A percentile compares a stretch with the other conserved stretches of the same genome.
Evolutionary conservation across 2,329 filamentous ascomycete species (phyloP).

Genomic region (Aspergillus uvarum): DNA sequence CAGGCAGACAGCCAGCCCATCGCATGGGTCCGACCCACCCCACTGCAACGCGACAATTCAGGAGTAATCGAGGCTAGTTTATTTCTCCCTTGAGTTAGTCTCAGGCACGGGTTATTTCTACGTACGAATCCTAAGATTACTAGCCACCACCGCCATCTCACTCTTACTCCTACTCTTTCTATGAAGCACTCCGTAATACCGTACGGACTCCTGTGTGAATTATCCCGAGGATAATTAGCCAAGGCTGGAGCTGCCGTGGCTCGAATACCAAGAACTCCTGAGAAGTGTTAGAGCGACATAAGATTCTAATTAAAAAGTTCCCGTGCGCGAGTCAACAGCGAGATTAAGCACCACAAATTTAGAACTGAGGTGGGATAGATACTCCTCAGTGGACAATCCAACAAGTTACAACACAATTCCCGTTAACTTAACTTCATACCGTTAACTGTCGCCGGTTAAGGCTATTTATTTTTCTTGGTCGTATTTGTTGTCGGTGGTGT

Average conservation of each 20-base stretch:
- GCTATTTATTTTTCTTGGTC: not conserved
- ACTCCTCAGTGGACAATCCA: too few species aligned
- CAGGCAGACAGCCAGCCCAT: conserved; percentile 1
- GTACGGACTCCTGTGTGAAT: too few species aligned
- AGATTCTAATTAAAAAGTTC: not conserved
- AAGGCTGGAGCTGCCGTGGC: not conserved
- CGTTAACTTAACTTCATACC: not conserved
- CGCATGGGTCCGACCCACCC: conserved; percentile 7
- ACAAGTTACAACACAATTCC: too few species aligned
- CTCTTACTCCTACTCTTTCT: not conserved
- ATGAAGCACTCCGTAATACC: not conserved
- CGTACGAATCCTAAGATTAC: not conserved
- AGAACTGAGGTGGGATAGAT: not conserved
- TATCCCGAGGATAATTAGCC: not conserved
- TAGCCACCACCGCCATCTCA: not conserved
- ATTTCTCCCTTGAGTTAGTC: conserved; percentile 3
- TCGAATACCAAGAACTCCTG: not conserved
- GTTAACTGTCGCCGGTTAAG: not conserved
- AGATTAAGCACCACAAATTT: not conserved
- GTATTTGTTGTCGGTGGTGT: not conserved
- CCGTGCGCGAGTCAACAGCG: not conserved
- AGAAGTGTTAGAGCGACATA: not conserved
- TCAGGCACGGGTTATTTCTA: conserved; percentile 5
- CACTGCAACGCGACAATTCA: conserved; percentile 9
- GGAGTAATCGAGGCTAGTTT: conserved; percentile 5